These are phyloP conservation scores for Lyophyllum shimeji DNA, from an alignment of 768 basidiomycete genomes.

Conservation along the genomic window DNA sequence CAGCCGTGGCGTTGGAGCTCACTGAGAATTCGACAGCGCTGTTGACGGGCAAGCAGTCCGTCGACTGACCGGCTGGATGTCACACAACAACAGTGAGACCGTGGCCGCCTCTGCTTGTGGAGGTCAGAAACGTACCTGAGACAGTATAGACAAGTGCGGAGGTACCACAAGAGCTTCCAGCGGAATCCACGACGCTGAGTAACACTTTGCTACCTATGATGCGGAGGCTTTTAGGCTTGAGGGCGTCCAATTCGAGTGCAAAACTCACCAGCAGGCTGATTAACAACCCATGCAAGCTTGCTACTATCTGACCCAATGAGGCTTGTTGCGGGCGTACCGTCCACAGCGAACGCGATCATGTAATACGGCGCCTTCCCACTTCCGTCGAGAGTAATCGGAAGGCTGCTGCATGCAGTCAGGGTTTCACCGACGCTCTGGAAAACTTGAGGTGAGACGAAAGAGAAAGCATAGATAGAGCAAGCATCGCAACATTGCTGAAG, in stretches of 20 bases:
- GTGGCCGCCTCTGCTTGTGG: neutral
- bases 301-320: slow-evolving; percentile 35
- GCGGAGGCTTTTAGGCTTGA: neutral
- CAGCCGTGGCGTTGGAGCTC: slow-evolving; percentile 34
- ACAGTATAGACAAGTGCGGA: slow-evolving; percentile 34
- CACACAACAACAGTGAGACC: too few species aligned
- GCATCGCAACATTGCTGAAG: neutral
- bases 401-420: neutral
- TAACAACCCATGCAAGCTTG: slow-evolving; percentile 41
- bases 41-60: slow-evolving; percentile 13
- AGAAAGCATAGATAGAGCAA: neutral
- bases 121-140: slow-evolving; percentile 27
- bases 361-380: slow-evolving; percentile 35
- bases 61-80: slow-evolving; percentile 15
- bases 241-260: neutral
- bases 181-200: slow-evolving; percentile 43
- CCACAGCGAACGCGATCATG: slow-evolving; percentile 40
- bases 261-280: slow-evolving; percentile 35
- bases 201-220: slow-evolving; percentile 40
- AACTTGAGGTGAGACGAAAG: neutral
- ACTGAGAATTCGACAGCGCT: slow-evolving; percentile 18
- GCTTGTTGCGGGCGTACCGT: slow-evolving; percentile 32
- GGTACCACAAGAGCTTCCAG: slow-evolving; percentile 41
- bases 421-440: neutral
- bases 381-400: neutral